Percentiles rank a stretch among this genome's conserved stretches.
Evolutionary conservation across 2,329 filamentous ascomycete species (phyloP).

Genomic region (Lojkania enalia): DNA sequence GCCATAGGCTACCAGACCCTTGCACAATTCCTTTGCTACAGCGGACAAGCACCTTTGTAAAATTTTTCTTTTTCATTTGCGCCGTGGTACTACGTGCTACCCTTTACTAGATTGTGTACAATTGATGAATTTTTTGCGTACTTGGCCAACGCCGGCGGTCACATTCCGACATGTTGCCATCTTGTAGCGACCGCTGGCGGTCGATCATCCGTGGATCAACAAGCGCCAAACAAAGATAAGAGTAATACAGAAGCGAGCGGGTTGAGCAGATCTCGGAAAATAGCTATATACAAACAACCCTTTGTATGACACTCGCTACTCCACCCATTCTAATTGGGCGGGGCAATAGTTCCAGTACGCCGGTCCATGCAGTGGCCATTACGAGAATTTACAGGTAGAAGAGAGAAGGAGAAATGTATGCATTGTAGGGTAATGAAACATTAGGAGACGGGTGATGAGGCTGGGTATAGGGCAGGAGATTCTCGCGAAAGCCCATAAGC

Average conservation of each 20-base stretch:
- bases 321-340: neutral
- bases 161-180: neutral
- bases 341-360: neutral
- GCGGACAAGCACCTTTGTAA: too few relatives aligned
- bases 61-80: too few relatives aligned
- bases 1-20: too few relatives aligned
- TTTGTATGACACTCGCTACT: neutral
- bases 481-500: too few relatives aligned
- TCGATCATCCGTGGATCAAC: neutral
- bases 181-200: neutral
- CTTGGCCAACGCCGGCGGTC: neutral
- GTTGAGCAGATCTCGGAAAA: conserved; percentile 1
- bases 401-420: neutral
- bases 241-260: conserved; percentile 8
- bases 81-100: too few relatives aligned
- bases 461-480: too few relatives aligned
- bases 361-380: conserved; percentile 2
- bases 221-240: neutral
- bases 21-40: too few relatives aligned
- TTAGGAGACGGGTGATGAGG: too few relatives aligned
- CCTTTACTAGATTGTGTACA: too few relatives aligned
- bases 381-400: conserved; percentile 2
- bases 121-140: too few relatives aligned
- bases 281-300: conserved; percentile 2
- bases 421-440: too few relatives aligned